Evolutionary conservation across 1,284 basidiomycete genomes (phyloP).

Genomic region (Heterobasidion annosum): DNA sequence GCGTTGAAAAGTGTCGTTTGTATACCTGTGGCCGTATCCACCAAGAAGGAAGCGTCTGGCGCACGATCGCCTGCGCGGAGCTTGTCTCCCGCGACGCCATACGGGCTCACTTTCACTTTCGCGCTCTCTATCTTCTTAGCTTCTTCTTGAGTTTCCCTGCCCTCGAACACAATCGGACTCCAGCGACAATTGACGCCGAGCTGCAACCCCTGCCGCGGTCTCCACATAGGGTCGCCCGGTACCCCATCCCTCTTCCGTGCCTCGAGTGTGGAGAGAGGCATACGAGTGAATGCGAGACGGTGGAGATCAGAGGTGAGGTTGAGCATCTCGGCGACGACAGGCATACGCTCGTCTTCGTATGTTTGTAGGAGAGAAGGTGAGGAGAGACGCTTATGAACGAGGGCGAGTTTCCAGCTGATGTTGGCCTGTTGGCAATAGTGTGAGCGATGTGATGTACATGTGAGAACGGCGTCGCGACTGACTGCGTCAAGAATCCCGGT

Average conservation of each 20-base stretch:
- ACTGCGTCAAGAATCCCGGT: conserved; percentile 10
- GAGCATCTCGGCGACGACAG: conserved; percentile 18
- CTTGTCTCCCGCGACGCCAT: conserved; percentile 12
- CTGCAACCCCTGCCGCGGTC: conserved; percentile 21
- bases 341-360: conserved; percentile 15
- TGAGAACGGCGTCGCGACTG: background rate
- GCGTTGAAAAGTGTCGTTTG: conserved; percentile 17
- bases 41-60: conserved; percentile 30
- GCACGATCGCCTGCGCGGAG: conserved; percentile 37
- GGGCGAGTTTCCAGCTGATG: conserved; percentile 16
- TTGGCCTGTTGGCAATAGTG: conserved; percentile 11
- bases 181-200: conserved; percentile 39
- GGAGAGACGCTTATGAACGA: conserved; percentile 12
- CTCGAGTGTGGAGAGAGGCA: background rate
- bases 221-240: conserved; percentile 11
- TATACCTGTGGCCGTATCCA: conserved; percentile 2
- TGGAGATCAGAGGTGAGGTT: conserved; percentile 8
- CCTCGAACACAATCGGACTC: conserved; percentile 36
- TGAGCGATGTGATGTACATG: background rate
- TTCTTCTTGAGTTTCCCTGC: conserved; percentile 8
- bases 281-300: background rate
- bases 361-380: conserved; percentile 8
- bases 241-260: conserved; percentile 2
- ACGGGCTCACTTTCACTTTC: conserved; percentile 11
- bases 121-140: conserved; percentile 5